phyloP scores from a whole-genome alignment of 2,329 filamentous ascomycete genomes.

The Aureobasidium vineae region DNA sequence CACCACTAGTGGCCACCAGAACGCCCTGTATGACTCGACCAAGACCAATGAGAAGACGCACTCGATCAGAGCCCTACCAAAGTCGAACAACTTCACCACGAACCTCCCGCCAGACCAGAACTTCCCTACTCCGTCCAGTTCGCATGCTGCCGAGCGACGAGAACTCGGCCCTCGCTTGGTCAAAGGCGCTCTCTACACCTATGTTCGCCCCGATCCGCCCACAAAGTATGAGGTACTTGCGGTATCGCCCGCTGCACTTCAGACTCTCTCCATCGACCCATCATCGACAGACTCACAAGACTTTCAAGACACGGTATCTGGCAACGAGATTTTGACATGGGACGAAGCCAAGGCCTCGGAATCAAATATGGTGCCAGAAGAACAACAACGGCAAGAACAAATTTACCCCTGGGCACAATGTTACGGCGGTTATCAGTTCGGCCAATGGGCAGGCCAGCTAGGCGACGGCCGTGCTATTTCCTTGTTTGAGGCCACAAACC shows the following conservation, averaged over 20 bases:
- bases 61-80: conserved; percentile 56
- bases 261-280: conserved; percentile 71
- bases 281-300: conserved; percentile 68
- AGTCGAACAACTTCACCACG: conserved; percentile 63
- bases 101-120: conserved; percentile 71
- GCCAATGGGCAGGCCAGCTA: conserved; percentile 92
- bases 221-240: conserved; percentile 75
- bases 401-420: conserved; percentile 98
- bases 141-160: conserved; percentile 75
- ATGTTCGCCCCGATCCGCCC: conserved; percentile 75
- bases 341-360: conserved; percentile 53
- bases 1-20: conserved; percentile 30
- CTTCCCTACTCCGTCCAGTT: conserved; percentile 76
- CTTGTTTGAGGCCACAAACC: conserved; percentile 84
- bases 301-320: conserved; percentile 74
- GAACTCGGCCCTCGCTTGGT: conserved; percentile 79
- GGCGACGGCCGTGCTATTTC: conserved; percentile 94
- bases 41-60: conserved; percentile 34
- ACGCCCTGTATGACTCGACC: conserved; percentile 31
- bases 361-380: conserved; percentile 39
- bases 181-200: conserved; percentile 82
- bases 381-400: conserved; percentile 60
- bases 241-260: conserved; percentile 74
- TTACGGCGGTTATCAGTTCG: conserved; percentile 73
- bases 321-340: conserved; percentile 80